Percentiles rank a stretch among this genome's conserved stretches.
Evolutionary conservation across 352 stramenopile genomes (phyloP).

Genomic region (Phytopythium vexans): DNA sequence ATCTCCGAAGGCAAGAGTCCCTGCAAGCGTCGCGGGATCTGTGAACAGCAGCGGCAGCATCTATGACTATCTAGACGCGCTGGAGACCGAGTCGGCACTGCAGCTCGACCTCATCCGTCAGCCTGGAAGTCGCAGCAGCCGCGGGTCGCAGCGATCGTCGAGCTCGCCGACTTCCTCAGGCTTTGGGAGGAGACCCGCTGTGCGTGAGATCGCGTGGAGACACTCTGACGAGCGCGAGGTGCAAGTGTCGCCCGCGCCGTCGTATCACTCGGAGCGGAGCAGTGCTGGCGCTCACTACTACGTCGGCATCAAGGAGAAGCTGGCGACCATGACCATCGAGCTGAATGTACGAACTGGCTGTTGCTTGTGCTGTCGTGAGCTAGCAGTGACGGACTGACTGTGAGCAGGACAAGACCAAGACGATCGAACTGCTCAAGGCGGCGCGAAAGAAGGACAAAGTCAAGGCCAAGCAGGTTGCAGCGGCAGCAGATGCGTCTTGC

Average conservation of each 20-base stretch:
- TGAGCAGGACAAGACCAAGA: conserved; percentile 77
- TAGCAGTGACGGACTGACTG: not conserved
- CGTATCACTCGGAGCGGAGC: conserved; percentile 24
- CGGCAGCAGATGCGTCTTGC: conserved; percentile 41
- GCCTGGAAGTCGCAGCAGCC: conserved; percentile 3
- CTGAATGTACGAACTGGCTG: conserved; percentile 42
- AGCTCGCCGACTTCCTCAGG: conserved; percentile 5
- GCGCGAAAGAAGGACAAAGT: conserved; percentile 72
- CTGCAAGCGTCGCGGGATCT: conserved; percentile 6
- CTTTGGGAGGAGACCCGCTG: conserved; percentile 1
- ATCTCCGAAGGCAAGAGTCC: conserved; percentile 16
- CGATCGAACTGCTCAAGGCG: conserved; percentile 75
- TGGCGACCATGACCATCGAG: conserved; percentile 76
- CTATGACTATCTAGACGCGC: conserved; percentile 76
- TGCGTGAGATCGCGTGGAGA: conserved; percentile 28
- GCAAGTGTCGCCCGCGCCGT: conserved; percentile 19
- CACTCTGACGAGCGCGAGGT: conserved; percentile 12
- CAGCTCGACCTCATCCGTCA: conserved; percentile 33
- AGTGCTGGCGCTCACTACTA: conserved; percentile 57
- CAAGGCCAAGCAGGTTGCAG: conserved; percentile 56
- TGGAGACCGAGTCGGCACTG: conserved; percentile 59
- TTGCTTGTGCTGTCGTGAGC: conserved; percentile 3
- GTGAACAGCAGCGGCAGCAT: conserved; percentile 36
- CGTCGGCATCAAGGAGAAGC: conserved; percentile 73
- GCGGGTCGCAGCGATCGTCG: too few species aligned